Percentiles rank a stretch among this genome's conserved stretches.
Conservation (phyloP, 1,284 basidiomycete species). For the Bondarzewia mesenterica region DNA sequence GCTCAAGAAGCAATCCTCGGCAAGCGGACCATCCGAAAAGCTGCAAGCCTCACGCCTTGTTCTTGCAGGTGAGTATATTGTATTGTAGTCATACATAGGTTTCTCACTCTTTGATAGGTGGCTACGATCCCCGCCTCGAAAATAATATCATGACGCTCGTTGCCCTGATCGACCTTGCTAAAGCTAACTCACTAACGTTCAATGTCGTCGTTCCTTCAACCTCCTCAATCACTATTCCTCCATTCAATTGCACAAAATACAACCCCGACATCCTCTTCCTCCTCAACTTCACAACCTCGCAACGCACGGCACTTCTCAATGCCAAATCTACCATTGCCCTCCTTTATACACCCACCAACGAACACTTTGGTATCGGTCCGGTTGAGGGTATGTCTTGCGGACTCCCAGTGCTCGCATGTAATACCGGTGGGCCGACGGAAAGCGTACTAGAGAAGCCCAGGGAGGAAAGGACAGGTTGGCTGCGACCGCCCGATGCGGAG, state of each 20-base stretch:
- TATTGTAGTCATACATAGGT: neutral
- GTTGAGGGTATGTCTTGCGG: conserved; percentile 94
- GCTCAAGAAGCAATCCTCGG: conserved; percentile 22
- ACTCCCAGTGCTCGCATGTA: conserved; percentile 82
- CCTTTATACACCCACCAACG: conserved; percentile 91
- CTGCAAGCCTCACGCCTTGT: conserved; percentile 48
- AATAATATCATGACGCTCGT: conserved; percentile 67
- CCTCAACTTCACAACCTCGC: conserved; percentile 77
- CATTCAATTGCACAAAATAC: conserved; percentile 25
- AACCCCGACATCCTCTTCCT: conserved; percentile 72
- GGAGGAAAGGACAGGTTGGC: conserved; percentile 54
- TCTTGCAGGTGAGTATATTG: conserved; percentile 50
- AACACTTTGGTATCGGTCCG: conserved; percentile 97
- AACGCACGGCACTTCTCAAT: conserved; percentile 72
- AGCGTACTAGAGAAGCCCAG: conserved; percentile 60
- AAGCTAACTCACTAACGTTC: conserved; percentile 42
- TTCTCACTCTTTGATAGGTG: conserved; percentile 36
- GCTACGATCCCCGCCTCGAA: conserved; percentile 62
- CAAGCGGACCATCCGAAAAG: conserved; percentile 5
- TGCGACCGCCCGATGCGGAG: conserved; percentile 51
- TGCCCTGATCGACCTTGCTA: conserved; percentile 49
- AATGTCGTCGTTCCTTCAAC: conserved; percentile 38
- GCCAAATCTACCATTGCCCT: conserved; percentile 61
- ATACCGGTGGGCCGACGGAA: conserved; percentile 90
- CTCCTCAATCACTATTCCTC: conserved; percentile 28